phyloP scores from a whole-genome alignment of 495 filamentous ascomycete species.

The Hyphodiscus hymeniophilus region DNA sequence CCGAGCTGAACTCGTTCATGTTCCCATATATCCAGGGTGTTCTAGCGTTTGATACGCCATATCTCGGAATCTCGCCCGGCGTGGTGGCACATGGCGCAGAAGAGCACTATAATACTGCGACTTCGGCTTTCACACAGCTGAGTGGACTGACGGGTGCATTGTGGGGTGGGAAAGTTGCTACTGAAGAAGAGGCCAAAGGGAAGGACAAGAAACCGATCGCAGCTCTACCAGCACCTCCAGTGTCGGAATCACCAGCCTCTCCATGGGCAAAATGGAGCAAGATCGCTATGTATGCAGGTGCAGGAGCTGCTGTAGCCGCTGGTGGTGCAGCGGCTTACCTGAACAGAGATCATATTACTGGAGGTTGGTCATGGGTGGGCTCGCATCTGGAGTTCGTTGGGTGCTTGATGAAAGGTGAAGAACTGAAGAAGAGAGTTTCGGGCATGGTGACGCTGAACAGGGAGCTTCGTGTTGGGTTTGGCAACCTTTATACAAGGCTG shows the following conservation, averaged over 20 bases:
- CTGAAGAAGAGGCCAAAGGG: constrained; percentile 1
- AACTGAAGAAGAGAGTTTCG: constrained; percentile 59
- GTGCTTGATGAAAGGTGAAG: constrained; percentile 68
- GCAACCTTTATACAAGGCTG: constrained; percentile 76
- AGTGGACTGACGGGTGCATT: constrained; percentile 30
- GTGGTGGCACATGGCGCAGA: constrained; percentile 88
- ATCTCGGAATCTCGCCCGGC: constrained; percentile 78
- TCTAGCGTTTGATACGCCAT: constrained; percentile 93
- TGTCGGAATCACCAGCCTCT: constrained; percentile 15
- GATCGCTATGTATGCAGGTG: constrained; percentile 75
- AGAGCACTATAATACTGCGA: constrained; percentile 68
- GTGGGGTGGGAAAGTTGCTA: constrained; percentile 21
- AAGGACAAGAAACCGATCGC: constrained; percentile 18
- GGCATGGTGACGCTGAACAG: constrained; percentile 47
- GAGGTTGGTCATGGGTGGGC: constrained; percentile 60
- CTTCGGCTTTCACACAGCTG: constrained; percentile 60
- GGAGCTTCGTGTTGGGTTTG: constrained; percentile 55
- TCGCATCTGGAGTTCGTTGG: constrained; percentile 96
- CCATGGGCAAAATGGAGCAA: constrained; percentile 64
- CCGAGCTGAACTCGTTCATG: constrained; percentile 20
- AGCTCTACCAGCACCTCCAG: constrained; percentile 36
- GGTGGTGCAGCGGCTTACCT: constrained; percentile 84
- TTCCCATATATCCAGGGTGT: constrained; percentile 75
- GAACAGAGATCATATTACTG: constrained; percentile 66
- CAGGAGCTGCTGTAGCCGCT: constrained; percentile 70